Evolutionary conservation across 331 rosid genomes (phyloP).

Genomic region (Acacia pycnantha): DNA sequence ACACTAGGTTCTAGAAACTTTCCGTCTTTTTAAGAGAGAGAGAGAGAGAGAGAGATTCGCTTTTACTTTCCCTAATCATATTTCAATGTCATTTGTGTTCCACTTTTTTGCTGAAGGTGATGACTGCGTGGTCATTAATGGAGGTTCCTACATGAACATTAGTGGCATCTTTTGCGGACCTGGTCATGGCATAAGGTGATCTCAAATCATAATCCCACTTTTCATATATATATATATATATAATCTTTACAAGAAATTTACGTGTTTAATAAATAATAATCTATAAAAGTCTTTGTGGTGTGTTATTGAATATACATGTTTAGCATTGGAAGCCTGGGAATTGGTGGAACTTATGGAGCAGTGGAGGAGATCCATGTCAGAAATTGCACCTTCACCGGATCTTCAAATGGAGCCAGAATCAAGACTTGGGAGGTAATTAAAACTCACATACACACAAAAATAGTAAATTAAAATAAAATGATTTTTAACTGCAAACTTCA

Average conservation of each 20-base stretch:
- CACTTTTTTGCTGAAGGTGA: conserved; percentile 33
- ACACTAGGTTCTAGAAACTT: not conserved
- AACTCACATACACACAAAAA: not conserved
- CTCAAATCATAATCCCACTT: not conserved
- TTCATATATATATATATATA: not conserved
- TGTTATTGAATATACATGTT: not conserved
- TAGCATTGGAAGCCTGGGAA: conserved; percentile 54
- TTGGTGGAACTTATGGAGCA: not conserved
- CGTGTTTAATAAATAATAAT: not conserved
- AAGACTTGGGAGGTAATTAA: conserved; percentile 33
- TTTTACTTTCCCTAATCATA: not conserved
- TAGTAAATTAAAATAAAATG: not conserved
- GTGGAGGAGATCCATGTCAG: conserved; percentile 49
- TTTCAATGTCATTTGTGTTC: not conserved
- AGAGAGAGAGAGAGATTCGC: too few species aligned
- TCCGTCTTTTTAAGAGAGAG: too few species aligned
- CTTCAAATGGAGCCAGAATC: conserved; percentile 47
- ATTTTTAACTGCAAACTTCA: not conserved
- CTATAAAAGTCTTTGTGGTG: not conserved
- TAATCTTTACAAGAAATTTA: not conserved
- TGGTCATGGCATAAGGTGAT: conserved; percentile 61
- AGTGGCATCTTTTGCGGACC: conserved; percentile 38
- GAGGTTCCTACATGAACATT: conserved; percentile 27
- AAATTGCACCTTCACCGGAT: conserved; percentile 31
- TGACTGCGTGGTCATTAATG: conserved; percentile 42